Percentiles rank a stretch among this genome's conserved stretches.
phyloP scores from a whole-genome alignment of 208 protist species.

The Wallacemonas sp. region DNA sequence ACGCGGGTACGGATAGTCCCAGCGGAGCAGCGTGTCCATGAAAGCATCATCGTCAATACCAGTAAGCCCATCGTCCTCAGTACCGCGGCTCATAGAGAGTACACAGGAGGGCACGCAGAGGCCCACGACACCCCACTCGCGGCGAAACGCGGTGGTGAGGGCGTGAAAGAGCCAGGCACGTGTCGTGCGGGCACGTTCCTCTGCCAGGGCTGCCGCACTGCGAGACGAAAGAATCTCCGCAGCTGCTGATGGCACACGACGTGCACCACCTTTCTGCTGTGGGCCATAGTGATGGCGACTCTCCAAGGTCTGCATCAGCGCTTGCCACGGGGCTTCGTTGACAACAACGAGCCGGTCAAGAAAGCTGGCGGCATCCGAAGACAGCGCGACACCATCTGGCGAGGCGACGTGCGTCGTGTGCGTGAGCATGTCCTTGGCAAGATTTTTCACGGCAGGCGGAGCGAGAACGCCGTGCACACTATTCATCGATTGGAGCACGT shows the following conservation, averaged over 20 bases:
- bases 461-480: slow-evolving; percentile 1
- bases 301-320: background rate
- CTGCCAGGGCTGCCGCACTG: background rate
- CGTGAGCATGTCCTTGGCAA: background rate
- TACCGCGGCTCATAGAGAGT: too few species aligned
- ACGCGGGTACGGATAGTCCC: slow-evolving; percentile 26
- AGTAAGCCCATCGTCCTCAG: too few species aligned
- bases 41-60: slow-evolving; percentile 32
- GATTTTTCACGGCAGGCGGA: background rate
- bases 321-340: slow-evolving; percentile 8
- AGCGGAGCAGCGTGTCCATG: slow-evolving; percentile 35
- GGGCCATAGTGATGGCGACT: too few species aligned
- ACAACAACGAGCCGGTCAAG: background rate
- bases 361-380: background rate
- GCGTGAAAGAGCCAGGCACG: slow-evolving; percentile 26
- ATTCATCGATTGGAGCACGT: slow-evolving; percentile 2
- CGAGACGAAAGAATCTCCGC: background rate
- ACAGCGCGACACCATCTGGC: background rate
- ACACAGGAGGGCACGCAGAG: slow-evolving; percentile 8
- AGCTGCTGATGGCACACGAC: too few species aligned
- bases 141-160: slow-evolving; percentile 23
- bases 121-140: slow-evolving; percentile 26
- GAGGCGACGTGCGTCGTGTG: background rate
- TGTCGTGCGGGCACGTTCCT: background rate
- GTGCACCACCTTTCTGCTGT: too few species aligned